These are phyloP conservation scores for Lineolata rhizophorae DNA, from an alignment of 495 filamentous ascomycete genomes.

Conservation along the genomic window DNA sequence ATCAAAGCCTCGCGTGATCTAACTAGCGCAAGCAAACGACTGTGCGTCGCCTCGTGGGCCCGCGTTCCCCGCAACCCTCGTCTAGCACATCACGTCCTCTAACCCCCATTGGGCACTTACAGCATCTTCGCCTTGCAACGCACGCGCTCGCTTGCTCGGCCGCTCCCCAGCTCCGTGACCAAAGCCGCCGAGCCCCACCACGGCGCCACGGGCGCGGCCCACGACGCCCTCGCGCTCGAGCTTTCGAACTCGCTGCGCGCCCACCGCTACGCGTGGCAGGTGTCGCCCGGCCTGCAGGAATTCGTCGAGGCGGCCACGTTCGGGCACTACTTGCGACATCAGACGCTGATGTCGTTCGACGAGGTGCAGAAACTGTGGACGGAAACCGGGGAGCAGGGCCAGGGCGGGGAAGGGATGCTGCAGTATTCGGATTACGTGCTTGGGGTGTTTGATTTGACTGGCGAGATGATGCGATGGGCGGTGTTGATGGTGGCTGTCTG, in stretches of 20 bases:
- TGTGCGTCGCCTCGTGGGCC: slow-evolving; percentile 50
- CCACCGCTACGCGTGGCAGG: slow-evolving; percentile 61
- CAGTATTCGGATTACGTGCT: slow-evolving; percentile 74
- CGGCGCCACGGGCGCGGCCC: too few relatives aligned
- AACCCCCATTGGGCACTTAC: not conserved
- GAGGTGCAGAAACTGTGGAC: slow-evolving; percentile 28
- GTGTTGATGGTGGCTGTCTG: slow-evolving; percentile 55
- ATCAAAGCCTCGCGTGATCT: slow-evolving; percentile 81
- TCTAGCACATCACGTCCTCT: not conserved
- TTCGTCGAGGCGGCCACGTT: slow-evolving; percentile 76
- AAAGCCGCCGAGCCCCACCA: too few relatives aligned
- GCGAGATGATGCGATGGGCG: slow-evolving; percentile 90
- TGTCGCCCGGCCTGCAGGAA: slow-evolving; percentile 68
- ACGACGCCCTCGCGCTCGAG: too few relatives aligned
- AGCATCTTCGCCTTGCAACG: slow-evolving; percentile 90
- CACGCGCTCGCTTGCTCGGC: too few relatives aligned
- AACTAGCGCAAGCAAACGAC: slow-evolving; percentile 89
- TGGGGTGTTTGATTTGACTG: slow-evolving; percentile 78
- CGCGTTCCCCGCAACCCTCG: too few relatives aligned
- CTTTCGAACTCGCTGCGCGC: too few relatives aligned
- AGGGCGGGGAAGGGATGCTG: slow-evolving; percentile 17
- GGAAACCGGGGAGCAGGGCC: slow-evolving; percentile 8
- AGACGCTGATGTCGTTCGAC: slow-evolving; percentile 44
- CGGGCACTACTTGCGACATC: slow-evolving; percentile 62
- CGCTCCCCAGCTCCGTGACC: too few relatives aligned